phyloP scores from a whole-genome alignment of 305 asterid species.

The Fraxinus sp. region DNA sequence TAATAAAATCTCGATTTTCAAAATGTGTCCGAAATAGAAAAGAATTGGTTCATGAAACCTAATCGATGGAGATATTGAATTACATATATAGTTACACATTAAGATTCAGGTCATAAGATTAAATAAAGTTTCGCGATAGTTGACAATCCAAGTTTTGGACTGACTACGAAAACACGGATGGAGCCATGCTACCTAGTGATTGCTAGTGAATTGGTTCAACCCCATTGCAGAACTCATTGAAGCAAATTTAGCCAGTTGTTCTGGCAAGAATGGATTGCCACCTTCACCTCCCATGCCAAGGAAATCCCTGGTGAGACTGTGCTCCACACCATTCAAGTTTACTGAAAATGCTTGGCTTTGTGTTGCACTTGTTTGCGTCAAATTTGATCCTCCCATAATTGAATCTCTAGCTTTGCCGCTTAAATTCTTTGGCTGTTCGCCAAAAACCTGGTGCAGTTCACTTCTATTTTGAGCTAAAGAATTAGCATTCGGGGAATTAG shows the following conservation, averaged over 20 bases:
- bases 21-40: not conserved
- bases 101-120: too few relatives aligned
- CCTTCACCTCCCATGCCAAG: conserved; percentile 67
- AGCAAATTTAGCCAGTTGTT: conserved; percentile 64
- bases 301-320: conserved; percentile 68
- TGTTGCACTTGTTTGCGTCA: conserved; percentile 22
- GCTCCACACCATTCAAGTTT: conserved; percentile 39
- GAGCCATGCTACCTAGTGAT: conserved; percentile 35
- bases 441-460: conserved; percentile 55
- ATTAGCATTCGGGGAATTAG: conserved; percentile 36
- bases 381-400: conserved; percentile 31
- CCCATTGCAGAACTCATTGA: conserved; percentile 76
- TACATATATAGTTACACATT: too few relatives aligned
- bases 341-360: conserved; percentile 19
- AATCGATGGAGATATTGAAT: not conserved
- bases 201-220: conserved; percentile 53
- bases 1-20: not conserved
- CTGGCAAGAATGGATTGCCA: conserved; percentile 56
- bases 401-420: conserved; percentile 13
- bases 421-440: conserved; percentile 23
- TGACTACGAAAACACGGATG: not conserved
- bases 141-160: not conserved
- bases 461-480: conserved; percentile 31
- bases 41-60: not conserved
- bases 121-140: not conserved